Evolutionary conservation across 495 filamentous ascomycete genomes (phyloP), one percentile per base, ranked within the genome.

Genomic region (Parathielavia appendiculata): DNA sequence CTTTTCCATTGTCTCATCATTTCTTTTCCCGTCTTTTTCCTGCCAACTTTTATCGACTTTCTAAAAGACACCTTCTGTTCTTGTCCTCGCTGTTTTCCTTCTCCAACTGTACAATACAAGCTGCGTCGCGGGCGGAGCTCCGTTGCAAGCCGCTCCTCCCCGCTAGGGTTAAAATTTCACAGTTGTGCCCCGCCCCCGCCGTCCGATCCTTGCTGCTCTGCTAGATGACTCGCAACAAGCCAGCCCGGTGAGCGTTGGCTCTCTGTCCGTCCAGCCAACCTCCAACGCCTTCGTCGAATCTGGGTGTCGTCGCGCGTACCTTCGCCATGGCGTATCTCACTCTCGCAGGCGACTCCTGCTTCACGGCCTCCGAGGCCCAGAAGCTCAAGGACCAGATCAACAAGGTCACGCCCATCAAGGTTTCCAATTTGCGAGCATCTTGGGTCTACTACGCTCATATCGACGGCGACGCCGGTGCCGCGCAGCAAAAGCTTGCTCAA

Each of bases 381-480:
- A 82, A 81, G 64, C 62, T 81, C 44, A 71, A 68, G 53, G 71
- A 75, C 43, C 71, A 67, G 41, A 76, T 81, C 62, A 77, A 76
- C 63, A 72, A 75, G 62, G 57, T 64, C 10, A 70, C 67, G 32
- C 66, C 70, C 54, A 70, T 66, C 52, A 73, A 73, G 63, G 73
- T 78, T 32, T 65, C 67, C 43, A 66, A 66, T 12, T 63, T 82
- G 62, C 61, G 67, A 12, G 79, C 77, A n/a, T 67, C 69, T 30
- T 82, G 78, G 78, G 60, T 78, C 56, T 79, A 82, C 69, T 80
- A 81, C 65, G 66, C 66, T 57, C 74, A 77, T 59, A 67, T 78
- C 66, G 67, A 68, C 51, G 69, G 71, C 54, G 65, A 68, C 39
- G 47, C 46, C 11, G 63, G 63, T 48, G 34, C 63, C 39, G 68